Evolutionary conservation across 495 filamentous ascomycete genomes (phyloP).

Genomic region (Neohortaea acidophila): DNA sequence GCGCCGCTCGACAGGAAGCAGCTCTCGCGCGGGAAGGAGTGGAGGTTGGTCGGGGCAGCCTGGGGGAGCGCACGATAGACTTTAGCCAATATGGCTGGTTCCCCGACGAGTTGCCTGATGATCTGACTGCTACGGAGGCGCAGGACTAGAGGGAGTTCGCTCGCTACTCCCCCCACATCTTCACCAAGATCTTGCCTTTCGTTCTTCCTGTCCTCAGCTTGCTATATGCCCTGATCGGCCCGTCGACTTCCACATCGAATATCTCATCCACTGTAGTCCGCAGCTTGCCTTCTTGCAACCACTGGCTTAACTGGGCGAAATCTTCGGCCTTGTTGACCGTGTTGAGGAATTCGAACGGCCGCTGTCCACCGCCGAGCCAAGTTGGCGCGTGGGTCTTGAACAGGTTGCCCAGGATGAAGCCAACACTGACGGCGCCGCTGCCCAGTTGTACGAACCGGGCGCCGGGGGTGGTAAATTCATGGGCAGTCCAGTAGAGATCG

Average conservation of each 20-base stretch:
- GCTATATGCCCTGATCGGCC: constrained; percentile 48
- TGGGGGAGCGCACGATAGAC: constrained; percentile 26
- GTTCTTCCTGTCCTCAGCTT: constrained; percentile 44
- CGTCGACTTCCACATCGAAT: constrained; percentile 45
- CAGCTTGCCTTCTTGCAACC: constrained; percentile 47
- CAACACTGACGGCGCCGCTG: constrained; percentile 6
- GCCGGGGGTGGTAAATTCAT: constrained; percentile 38
- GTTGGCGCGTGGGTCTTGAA: constrained; percentile 33
- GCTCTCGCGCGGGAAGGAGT: constrained; percentile 24
- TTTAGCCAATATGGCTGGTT: constrained; percentile 27
- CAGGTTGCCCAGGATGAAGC: constrained; percentile 10
- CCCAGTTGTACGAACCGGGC: constrained; percentile 43
- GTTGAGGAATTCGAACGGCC: constrained; percentile 34
- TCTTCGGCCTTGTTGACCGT: constrained; percentile 32
- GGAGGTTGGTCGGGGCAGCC: constrained; percentile 21
- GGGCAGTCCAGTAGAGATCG: constrained; percentile 39
- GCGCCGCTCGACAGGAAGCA: constrained; percentile 25
- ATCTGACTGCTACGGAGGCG: no score
- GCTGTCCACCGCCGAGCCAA: constrained; percentile 50
- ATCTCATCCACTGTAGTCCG: constrained; percentile 45
- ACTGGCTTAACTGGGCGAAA: constrained; percentile 39
- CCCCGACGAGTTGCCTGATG: constrained; percentile 23
- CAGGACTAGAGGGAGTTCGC: no score
- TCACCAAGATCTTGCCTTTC: constrained; percentile 56
- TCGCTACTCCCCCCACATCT: constrained; percentile 28